A percentile compares a stretch with the other conserved stretches of the same genome.
These are phyloP conservation scores for Drechslerella stenobrocha DNA, from an alignment of 2,329 filamentous ascomycete genomes.

Conservation along the genomic window DNA sequence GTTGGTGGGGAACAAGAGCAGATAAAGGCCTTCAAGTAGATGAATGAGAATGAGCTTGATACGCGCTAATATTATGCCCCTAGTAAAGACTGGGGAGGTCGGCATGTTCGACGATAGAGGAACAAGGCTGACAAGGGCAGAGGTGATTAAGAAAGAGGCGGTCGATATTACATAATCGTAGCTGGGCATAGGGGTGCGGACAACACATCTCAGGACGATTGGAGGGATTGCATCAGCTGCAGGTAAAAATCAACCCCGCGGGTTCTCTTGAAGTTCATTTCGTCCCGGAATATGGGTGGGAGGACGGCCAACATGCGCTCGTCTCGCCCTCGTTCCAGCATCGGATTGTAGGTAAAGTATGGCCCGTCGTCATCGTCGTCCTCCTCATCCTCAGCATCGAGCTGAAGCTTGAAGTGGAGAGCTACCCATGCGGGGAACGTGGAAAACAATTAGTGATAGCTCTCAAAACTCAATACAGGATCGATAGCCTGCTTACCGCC, in stretches of 20 bases:
- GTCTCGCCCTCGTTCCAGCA: slow-evolving; percentile 37
- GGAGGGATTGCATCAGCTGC: slow-evolving; percentile 40
- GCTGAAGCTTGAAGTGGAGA: slow-evolving; percentile 43
- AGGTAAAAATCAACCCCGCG: slow-evolving; percentile 43
- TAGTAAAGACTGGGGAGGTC: neutral
- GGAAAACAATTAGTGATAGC: slow-evolving; percentile 1
- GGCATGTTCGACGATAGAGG: neutral
- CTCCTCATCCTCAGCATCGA: slow-evolving; percentile 32
- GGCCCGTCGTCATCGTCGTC: slow-evolving; percentile 33
- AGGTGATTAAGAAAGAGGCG: slow-evolving; percentile 7
- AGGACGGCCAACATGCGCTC: slow-evolving; percentile 34
- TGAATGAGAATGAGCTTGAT: neutral
- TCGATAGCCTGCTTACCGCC: slow-evolving; percentile 16
- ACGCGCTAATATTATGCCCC: neutral
- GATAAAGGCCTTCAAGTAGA: neutral
- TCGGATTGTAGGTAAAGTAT: slow-evolving; percentile 45
- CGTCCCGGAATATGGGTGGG: slow-evolving; percentile 38
- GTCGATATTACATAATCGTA: slow-evolving; percentile 1
- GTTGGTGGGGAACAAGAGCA: neutral
- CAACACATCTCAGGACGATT: slow-evolving; percentile 14
- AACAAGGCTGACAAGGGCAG: slow-evolving; percentile 1
- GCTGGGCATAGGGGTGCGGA: neutral
- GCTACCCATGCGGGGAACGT: slow-evolving; percentile 14
- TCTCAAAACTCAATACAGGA: neutral
- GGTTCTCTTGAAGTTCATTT: slow-evolving; percentile 47